Evolutionary conservation across 2,329 filamentous ascomycete genomes (phyloP).

Genomic region (Dryadomyces quercivorus): DNA sequence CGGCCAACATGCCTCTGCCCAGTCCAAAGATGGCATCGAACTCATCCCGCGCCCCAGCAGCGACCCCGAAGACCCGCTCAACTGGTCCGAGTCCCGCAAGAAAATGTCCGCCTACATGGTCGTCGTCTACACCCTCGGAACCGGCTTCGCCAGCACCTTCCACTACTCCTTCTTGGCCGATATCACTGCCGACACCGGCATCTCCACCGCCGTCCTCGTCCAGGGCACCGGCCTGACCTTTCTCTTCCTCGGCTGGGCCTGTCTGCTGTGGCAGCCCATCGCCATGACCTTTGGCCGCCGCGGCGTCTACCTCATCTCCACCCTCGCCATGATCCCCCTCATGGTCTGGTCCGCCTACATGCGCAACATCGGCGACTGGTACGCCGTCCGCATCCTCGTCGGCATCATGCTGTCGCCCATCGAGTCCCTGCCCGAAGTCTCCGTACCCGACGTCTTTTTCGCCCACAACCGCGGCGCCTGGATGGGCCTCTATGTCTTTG

Average conservation of each 20-base stretch:
- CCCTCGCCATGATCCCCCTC: conserved; percentile 18
- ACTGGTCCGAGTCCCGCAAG: conserved; percentile 40
- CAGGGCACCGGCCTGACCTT: conserved; percentile 35
- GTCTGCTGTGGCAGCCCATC: conserved; percentile 35
- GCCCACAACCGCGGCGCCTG: conserved; percentile 20
- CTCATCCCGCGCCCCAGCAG: conserved; percentile 21
- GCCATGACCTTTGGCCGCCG: conserved; percentile 29
- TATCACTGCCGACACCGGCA: conserved; percentile 31
- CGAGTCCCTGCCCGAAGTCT: conserved; percentile 31
- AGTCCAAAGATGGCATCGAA: conserved; percentile 13
- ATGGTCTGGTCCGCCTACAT: conserved; percentile 26
- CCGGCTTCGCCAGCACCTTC: conserved; percentile 33
- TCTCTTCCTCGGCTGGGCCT: conserved; percentile 30
- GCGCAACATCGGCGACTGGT: conserved; percentile 27
- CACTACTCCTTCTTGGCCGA: conserved; percentile 37
- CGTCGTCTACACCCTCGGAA: conserved; percentile 30
- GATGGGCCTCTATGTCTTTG: conserved; percentile 30
- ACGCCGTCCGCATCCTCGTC: conserved; percentile 29
- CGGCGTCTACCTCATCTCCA: conserved; percentile 14
- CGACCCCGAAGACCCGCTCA: conserved; percentile 37
- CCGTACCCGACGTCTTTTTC: conserved; percentile 16
- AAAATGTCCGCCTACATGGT: conserved; percentile 23
- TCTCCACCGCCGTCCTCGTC: conserved; percentile 31
- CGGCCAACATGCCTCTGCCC: conserved; percentile 14
- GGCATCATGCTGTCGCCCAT: conserved; percentile 32